Conservation (phyloP, 1,139 yeast species). For the Kurtzmaniella quercitrusa region DNA sequence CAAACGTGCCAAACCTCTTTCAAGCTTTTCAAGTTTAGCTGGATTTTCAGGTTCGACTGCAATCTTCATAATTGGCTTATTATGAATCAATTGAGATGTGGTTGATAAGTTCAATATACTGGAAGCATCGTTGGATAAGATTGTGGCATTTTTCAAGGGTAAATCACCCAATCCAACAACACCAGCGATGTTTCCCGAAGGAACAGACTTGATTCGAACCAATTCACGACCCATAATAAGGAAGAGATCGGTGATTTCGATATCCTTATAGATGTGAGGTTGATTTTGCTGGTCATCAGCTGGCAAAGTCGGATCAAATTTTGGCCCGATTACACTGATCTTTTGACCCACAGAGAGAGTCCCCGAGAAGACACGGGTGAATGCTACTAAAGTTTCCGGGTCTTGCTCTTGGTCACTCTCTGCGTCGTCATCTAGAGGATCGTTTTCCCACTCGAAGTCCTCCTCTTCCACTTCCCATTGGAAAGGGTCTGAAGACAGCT, state of each 20-base stretch:
- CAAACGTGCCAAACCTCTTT: slow-evolving; percentile 70
- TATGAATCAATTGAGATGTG: slow-evolving; percentile 54
- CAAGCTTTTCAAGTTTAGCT: slow-evolving; percentile 68
- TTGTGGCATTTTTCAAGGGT: slow-evolving; percentile 82
- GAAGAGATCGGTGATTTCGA: slow-evolving; percentile 62
- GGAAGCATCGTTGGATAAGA: slow-evolving; percentile 46
- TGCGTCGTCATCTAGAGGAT: slow-evolving; percentile 16
- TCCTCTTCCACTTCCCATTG: slow-evolving; percentile 46
- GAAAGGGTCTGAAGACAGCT: slow-evolving; percentile 27
- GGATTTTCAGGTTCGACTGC: slow-evolving; percentile 94
- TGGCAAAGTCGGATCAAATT: slow-evolving; percentile 71
- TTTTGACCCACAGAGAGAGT: slow-evolving; percentile 70
- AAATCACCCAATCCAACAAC: slow-evolving; percentile 85
- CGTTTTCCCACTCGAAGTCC: slow-evolving; percentile 22
- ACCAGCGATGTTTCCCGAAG: slow-evolving; percentile 95
- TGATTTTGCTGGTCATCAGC: slow-evolving; percentile 34
- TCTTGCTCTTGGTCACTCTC: slow-evolving; percentile 43
- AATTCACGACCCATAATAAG: slow-evolving; percentile 92
- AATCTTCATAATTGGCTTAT: slow-evolving; percentile 81
- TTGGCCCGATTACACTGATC: slow-evolving; percentile 77
- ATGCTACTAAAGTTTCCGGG: slow-evolving; percentile 65
- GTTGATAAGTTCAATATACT: slow-evolving; percentile 72
- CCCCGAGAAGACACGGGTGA: slow-evolving; percentile 88
- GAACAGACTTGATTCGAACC: slow-evolving; percentile 71
- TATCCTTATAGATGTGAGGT: slow-evolving; percentile 42